A percentile compares a stretch with the other conserved stretches of the same genome.
Conservation (phyloP, 768 basidiomycete genomes). For the Boletus rubroflammeus region DNA sequence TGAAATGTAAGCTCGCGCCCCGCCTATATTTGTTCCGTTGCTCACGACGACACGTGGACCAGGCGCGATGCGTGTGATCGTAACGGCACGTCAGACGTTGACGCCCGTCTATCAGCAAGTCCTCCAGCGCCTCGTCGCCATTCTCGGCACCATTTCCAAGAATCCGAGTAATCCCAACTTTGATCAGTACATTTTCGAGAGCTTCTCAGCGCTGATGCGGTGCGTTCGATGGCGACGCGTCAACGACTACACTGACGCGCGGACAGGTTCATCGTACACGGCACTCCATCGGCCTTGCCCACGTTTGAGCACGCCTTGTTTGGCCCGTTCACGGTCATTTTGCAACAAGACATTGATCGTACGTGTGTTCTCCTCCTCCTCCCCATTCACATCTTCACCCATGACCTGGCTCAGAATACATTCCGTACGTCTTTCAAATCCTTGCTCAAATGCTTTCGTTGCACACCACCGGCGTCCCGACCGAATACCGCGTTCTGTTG, state of each 20-base stretch:
- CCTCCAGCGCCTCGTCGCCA: slow-evolving; percentile 71
- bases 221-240: slow-evolving; percentile 27
- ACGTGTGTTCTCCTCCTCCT: slow-evolving; percentile 22
- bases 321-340: slow-evolving; percentile 79
- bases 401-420: slow-evolving; percentile 58
- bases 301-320: slow-evolving; percentile 82
- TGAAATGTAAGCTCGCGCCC: slow-evolving; percentile 71
- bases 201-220: slow-evolving; percentile 91
- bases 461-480: slow-evolving; percentile 62
- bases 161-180: slow-evolving; percentile 98
- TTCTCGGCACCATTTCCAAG: slow-evolving; percentile 84
- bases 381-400: neutral
- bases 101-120: slow-evolving; percentile 62
- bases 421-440: slow-evolving; percentile 96
- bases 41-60: neutral
- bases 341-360: slow-evolving; percentile 94
- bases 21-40: neutral
- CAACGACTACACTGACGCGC: neutral
- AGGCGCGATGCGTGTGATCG: slow-evolving; percentile 93
- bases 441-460: slow-evolving; percentile 93
- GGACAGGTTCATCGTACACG: slow-evolving; percentile 74
- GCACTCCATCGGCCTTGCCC: slow-evolving; percentile 59
- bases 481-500: slow-evolving; percentile 74
- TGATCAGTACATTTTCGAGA: slow-evolving; percentile 97
- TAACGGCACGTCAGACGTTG: slow-evolving; percentile 80